Evolutionary conservation across 2,329 filamentous ascomycete genomes (phyloP), one percentile per base, ranked within the genome.

Genomic region (Graphilbum ipis-grandicollis): DNA sequence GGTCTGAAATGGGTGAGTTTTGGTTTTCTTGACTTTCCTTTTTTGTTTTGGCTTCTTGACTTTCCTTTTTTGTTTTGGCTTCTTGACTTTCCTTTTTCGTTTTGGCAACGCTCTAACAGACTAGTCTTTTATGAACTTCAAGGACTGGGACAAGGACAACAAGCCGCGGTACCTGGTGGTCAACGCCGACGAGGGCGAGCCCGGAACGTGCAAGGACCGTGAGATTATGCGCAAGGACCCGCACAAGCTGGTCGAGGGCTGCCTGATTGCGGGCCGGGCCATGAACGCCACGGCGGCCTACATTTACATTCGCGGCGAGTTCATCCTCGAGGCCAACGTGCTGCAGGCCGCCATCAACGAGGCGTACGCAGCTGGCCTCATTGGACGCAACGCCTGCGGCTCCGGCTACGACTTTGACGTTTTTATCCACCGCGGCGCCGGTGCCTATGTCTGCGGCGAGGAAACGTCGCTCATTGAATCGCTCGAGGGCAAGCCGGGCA

Each of bases 191-290:
- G 90, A 98, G 66, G 90, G 90, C 53, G 90, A 98, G 63, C 90
- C 90, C 22, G 90, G 90, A 58, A 98, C 90, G 37, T 98, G 90
- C 77, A 98, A 98, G 67, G 90, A 98, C 60, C 79, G 90, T 55
- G 90, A 98, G 61, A 98, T 98, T 49, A 98, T 98, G 90, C 85
- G 90, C 62, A 98, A 98, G 66, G 90, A 98, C 58, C 90, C 90
- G 44, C 90, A 98, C 69, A 98, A 98, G 71, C 80, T 98, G 46
- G 68, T 98, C 54, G 90, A 98, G 65, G 90, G 90, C 56, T 98
- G 90, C 60, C 68, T 98, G 45, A 79, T 98, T 34, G 85, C 90
- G 47, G 90, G 90, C 36, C 80, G 90, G 55, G 86, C 90, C 54
- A 98, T 98, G 90, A 98, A 98, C 65, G 90, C 86, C 54, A 90